phyloP scores from a whole-genome alignment of 148 eudicot species.

The Drosera capensis region DNA sequence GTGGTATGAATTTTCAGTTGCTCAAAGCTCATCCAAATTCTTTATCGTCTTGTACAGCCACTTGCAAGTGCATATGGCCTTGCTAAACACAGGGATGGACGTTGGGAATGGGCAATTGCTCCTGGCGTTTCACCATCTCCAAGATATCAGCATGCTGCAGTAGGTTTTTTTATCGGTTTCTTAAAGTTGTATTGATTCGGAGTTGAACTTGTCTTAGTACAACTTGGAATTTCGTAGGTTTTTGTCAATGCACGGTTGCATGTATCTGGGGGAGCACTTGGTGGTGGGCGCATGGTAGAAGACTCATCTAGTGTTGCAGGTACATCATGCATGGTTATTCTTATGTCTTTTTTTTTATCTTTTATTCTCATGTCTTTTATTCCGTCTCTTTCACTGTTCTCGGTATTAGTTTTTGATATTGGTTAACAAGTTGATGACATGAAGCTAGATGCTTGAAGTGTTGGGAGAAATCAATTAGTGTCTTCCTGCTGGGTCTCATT shows the following conservation, averaged over 20 bases:
- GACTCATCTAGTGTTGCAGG: slow-evolving; percentile 97
- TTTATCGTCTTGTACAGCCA: slow-evolving; percentile 36
- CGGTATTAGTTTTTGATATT: not conserved
- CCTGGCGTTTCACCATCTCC: slow-evolving; percentile 99
- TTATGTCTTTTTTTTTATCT: not conserved
- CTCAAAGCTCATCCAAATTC: not conserved
- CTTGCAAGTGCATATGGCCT: slow-evolving; percentile 93
- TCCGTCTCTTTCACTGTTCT: no score
- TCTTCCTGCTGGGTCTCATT: no score
- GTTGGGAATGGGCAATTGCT: slow-evolving; percentile 99
- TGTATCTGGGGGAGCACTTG: slow-evolving; percentile 98
- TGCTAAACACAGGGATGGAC: slow-evolving; percentile 96
- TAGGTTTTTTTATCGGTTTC: slow-evolving; percentile 14
- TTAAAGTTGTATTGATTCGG: not conserved
- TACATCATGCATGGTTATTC: slow-evolving; percentile 12
- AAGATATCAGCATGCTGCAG: slow-evolving; percentile 99
- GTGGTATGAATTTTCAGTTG: no score
- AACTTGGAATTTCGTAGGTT: slow-evolving; percentile 30
- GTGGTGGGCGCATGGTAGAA: slow-evolving; percentile 99
- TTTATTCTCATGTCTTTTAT: not conserved
- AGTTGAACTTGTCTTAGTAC: not conserved
- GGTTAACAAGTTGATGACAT: no score
- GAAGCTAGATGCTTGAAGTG: no score
- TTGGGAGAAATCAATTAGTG: no score
- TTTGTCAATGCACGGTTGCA: slow-evolving; percentile 97